Percentiles rank a stretch among this genome's conserved stretches.
phyloP scores from a whole-genome alignment of 169 alveolate species.

The Plasmodium gallinaceum region DNA sequence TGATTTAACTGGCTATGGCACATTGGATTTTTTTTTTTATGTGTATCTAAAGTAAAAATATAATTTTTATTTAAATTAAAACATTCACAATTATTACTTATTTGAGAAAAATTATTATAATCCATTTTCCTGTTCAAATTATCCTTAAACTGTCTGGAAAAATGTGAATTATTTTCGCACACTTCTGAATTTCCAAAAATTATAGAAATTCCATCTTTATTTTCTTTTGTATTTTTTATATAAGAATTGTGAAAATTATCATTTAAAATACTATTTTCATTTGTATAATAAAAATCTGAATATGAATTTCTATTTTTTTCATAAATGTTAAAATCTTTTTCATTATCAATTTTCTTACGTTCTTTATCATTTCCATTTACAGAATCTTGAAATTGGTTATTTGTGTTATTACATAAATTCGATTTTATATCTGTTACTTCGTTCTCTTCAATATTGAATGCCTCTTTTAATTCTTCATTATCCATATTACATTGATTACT shows the following conservation, averaged over 20 bases:
- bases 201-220: background rate
- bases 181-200: background rate
- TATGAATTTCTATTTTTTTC: background rate
- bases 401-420: background rate
- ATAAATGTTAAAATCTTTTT: background rate
- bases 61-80: too few species aligned
- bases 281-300: background rate
- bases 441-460: background rate
- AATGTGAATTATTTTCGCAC: constrained; percentile 2
- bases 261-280: background rate
- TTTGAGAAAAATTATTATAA: background rate
- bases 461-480: background rate
- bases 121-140: background rate
- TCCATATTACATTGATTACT: background rate
- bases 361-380: background rate
- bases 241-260: background rate
- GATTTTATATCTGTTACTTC: too few species aligned
- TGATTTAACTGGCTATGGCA: too few species aligned
- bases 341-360: constrained; percentile 1
- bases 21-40: too few species aligned
- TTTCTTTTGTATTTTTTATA: background rate
- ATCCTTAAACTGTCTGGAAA: background rate
- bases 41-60: too few species aligned
- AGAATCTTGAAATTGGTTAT: background rate
- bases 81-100: background rate